Conservation (phyloP, 2,329 filamentous ascomycete genomes). For the Pochonia chlamydosporia region DNA sequence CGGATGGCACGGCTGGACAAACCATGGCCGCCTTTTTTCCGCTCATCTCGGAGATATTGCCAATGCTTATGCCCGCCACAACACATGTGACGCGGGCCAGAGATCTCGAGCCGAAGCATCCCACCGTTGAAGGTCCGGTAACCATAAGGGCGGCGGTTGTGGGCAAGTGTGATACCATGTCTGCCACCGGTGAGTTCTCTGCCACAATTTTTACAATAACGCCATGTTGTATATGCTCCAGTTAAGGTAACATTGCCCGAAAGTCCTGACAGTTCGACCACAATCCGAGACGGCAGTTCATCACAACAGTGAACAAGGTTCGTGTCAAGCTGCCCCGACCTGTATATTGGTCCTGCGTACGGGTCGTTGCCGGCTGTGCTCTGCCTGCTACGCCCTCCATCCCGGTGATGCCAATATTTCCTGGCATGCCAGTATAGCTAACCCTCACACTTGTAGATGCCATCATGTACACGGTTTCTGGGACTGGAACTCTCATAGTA, state of each 20-base stretch:
- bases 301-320: slow-evolving; percentile 65
- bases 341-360: too few relatives aligned
- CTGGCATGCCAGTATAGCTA: background rate
- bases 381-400: too few relatives aligned
- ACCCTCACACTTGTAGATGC: slow-evolving; percentile 43
- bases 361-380: too few relatives aligned
- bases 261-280: slow-evolving; percentile 59
- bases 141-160: slow-evolving; percentile 50
- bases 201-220: too few relatives aligned
- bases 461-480: slow-evolving; percentile 60
- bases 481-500: slow-evolving; percentile 55
- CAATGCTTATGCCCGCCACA: slow-evolving; percentile 52
- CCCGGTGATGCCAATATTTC: too few relatives aligned
- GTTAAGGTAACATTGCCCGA: too few relatives aligned
- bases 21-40: slow-evolving; percentile 49
- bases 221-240: too few relatives aligned
- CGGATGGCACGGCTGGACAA: background rate
- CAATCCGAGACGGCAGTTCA: slow-evolving; percentile 57
- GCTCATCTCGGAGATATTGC: slow-evolving; percentile 50
- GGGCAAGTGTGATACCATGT: slow-evolving; percentile 58
- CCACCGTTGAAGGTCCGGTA: slow-evolving; percentile 25
- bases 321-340: too few relatives aligned
- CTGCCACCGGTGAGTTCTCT: slow-evolving; percentile 58
- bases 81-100: slow-evolving; percentile 50
- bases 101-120: slow-evolving; percentile 35